Evolutionary conservation across 768 basidiomycete species (phyloP), one percentile per base, ranked within the genome.

Genomic region (Leccinum arenicola): DNA sequence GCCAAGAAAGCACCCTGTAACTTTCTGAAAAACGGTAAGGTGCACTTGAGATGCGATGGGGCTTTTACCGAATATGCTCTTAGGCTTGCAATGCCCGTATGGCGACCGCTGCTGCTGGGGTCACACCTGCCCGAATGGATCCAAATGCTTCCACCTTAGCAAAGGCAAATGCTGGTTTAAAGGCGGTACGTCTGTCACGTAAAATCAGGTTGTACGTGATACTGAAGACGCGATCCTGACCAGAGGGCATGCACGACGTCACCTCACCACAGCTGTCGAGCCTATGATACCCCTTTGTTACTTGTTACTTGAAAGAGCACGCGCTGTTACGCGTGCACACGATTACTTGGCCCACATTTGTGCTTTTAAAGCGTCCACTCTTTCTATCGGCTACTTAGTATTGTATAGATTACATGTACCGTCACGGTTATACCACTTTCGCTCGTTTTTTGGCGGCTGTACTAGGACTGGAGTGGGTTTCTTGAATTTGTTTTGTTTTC

Each of bases 141-240:
- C 81, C 17, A 84, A 82, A 66, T 88, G 87, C 66, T 75, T 73
- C 50, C 87, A 88, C 71, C 75, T 87, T 31, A 84, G 82, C 74
- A 89, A 87, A 68, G 89, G 90, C 47, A 91, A 88, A 74, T 93
- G 91, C 69, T 91, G 91, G 89, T 93, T 93, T 74, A 91, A 92
- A 81, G 89, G 87, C 64, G 73, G 81, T 82, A 57, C 66, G 82
- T 74, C 9, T 31, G 12, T 54, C 38, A 7, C 23, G 9, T 36
- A 23, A 54, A 4, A 19, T 43, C 11, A 9, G 40, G 49, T 21
- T 29, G 27, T 52, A n/a, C 10, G 29, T 52, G 19, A 10, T 31
- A 10, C 61, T 68, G 23, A 63, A 49, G 3, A 50, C 25, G 51
- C 17, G 4, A 29, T 43, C 23, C 17, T 53, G 49, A 8, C 4